These are phyloP conservation scores for Xylaria curta DNA, from an alignment of 495 filamentous ascomycete genomes.

Conservation along the genomic window DNA sequence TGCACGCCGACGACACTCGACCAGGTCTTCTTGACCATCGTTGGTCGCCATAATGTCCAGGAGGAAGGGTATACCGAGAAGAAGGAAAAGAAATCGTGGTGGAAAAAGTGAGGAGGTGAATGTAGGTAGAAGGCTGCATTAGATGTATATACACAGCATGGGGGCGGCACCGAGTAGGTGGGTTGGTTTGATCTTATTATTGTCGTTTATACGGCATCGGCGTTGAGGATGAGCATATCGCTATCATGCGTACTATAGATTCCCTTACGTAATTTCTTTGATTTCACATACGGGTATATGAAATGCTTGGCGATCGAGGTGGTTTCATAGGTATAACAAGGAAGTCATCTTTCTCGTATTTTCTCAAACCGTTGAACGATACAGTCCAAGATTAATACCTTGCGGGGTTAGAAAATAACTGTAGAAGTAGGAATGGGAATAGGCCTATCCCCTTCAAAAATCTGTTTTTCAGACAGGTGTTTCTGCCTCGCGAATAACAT, in stretches of 20 bases:
- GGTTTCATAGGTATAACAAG: neutral
- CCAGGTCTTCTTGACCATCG: conserved; percentile 85
- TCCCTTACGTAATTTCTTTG: conserved; percentile 1
- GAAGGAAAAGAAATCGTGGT: conserved; percentile 41
- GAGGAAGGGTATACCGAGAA: conserved; percentile 72
- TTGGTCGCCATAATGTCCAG: conserved; percentile 73
- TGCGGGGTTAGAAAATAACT: neutral
- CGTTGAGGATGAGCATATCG: conserved; percentile 6
- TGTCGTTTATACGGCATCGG: neutral
- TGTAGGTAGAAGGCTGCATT: neutral
- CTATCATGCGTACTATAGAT: conserved; percentile 6
- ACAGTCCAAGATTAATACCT: neutral
- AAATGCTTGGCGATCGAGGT: neutral
- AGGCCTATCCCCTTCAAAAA: too few relatives aligned
- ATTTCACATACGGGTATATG: neutral
- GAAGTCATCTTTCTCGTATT: neutral
- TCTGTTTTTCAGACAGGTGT: neutral
- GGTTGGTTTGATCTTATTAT: neutral
- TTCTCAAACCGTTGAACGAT: neutral
- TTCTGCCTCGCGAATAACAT: too few relatives aligned
- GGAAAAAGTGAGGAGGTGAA: conserved; percentile 21
- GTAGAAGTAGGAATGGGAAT: too few relatives aligned
- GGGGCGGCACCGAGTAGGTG: neutral
- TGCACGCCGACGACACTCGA: conserved; percentile 84
- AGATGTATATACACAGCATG: neutral